phyloP scores from a whole-genome alignment of 805 yeast species.

The Sugiyamaella floridensis region DNA sequence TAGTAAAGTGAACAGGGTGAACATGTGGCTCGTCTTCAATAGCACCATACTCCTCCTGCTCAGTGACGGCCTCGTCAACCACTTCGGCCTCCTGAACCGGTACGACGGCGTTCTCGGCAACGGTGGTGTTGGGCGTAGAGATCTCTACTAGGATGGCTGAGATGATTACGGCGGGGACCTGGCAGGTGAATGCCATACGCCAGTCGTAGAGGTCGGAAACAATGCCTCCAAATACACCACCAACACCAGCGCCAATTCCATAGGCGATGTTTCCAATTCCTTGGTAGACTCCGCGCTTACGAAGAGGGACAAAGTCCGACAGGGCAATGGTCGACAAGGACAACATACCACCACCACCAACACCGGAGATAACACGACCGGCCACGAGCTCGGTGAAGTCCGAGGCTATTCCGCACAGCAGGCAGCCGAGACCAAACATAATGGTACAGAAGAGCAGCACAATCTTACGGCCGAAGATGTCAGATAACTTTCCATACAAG shows the following conservation, averaged over 20 bases:
- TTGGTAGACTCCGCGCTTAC: constrained; percentile 75
- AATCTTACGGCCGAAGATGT: constrained; percentile 40
- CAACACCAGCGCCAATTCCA: constrained; percentile 69
- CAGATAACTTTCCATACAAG: constrained; percentile 62
- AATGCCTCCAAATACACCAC: constrained; percentile 54
- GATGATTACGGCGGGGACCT: constrained; percentile 37
- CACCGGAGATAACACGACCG: constrained; percentile 75
- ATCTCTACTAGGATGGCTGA: constrained; percentile 28
- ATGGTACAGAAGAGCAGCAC: constrained; percentile 38
- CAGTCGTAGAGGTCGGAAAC: constrained; percentile 52
- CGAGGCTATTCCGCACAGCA: constrained; percentile 45
- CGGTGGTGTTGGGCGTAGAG: constrained; percentile 5
- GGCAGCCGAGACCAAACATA: constrained; percentile 42
- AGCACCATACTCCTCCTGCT: background rate
- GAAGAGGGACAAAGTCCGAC: constrained; percentile 67
- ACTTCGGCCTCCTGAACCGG: constrained; percentile 6
- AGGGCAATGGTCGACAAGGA: constrained; percentile 68
- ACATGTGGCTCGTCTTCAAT: constrained; percentile 1
- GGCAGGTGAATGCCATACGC: constrained; percentile 44
- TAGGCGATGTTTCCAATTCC: constrained; percentile 73
- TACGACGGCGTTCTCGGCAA: constrained; percentile 17
- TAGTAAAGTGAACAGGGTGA: constrained; percentile 19
- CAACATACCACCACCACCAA: constrained; percentile 87
- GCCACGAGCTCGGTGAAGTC: constrained; percentile 54
- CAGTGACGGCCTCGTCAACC: constrained; percentile 36